Base-by-base conservation (phyloP, 2,329 filamentous ascomycete genomes). In the Trichoderma sp. region DNA sequence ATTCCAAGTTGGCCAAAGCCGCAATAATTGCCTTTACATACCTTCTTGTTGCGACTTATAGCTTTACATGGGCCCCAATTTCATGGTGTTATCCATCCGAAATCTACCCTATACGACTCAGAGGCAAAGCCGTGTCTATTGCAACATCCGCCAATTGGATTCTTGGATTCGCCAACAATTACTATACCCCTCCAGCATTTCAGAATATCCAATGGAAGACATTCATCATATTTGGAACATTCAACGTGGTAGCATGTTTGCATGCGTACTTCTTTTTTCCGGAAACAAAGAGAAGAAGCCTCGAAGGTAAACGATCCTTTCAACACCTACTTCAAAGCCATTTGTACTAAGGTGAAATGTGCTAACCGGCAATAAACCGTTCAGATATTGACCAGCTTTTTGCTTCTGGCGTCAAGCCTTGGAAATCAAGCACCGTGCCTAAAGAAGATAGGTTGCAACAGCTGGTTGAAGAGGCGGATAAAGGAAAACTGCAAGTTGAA, bases 111-210 rank as follows among this genome's bases (percentile, higher is more conserved):
- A 49, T 66, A 18, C 52, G 52, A 13, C 21, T 66, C 10, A 49
- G 63, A 49, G 52, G 63, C 28, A 66, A 66, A 28, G 63, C 63
- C 1, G 61, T 46, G n/a, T 56, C 61, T 2, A 66, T 56, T 5
- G 52, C 61, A 32, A 66, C 61, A 7, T 56, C 61, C 1, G 61
- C 61, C 5, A 56, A 66, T 30, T 66, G 61, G 61, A 66, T 66
- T 3, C 16, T 66, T 26, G 52, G 52, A 18, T 75, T 85, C 80
- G 71, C 83, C 74, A 54, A 54, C 24, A 54, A 28, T 54, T 54
- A 28, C 24, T 54, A 54, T 54, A 28, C 24, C 3, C 51, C 51
- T 16, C 24, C 51, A 5, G 51, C 24, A 5, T 54, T 54, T 16
- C 51, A 54, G 14, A 54, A 54, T 28, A 54, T 28, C 26, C 51